These are phyloP conservation scores for Serendipita sp. DNA, from an alignment of 1,284 basidiomycete genomes.

Conservation along the genomic window DNA sequence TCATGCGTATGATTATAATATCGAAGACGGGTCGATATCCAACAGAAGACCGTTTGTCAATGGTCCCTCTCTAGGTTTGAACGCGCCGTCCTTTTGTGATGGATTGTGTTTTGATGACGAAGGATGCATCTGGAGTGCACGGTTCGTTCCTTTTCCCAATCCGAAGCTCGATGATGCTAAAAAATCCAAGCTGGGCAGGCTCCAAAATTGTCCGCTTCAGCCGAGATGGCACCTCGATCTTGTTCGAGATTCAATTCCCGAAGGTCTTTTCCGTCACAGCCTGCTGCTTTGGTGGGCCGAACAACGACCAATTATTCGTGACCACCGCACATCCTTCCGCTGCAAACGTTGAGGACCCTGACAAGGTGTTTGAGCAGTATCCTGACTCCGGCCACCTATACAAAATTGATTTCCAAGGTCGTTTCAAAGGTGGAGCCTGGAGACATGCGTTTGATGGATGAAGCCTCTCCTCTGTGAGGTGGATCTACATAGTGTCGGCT, in stretches of 20 bases:
- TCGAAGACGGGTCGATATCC: conserved; percentile 37
- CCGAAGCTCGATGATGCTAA: conserved; percentile 17
- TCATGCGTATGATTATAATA: conserved; percentile 43
- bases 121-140: conserved; percentile 53
- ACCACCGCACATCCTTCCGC: conserved; percentile 53
- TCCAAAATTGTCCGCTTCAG: conserved; percentile 43
- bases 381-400: conserved; percentile 55
- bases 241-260: conserved; percentile 43
- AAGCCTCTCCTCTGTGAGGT: conserved; percentile 7
- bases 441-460: conserved; percentile 25
- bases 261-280: conserved; percentile 46
- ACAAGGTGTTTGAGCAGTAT: conserved; percentile 38
- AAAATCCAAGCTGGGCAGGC: conserved; percentile 33
- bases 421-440: conserved; percentile 32
- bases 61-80: conserved; percentile 36
- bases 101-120: conserved; percentile 50
- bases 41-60: conserved; percentile 45
- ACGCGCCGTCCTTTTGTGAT: conserved; percentile 39
- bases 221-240: conserved; percentile 31
- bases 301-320: conserved; percentile 47
- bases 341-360: conserved; percentile 23
- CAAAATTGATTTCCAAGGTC: conserved; percentile 41
- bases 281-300: conserved; percentile 54
- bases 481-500: neutral
- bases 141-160: conserved; percentile 23